These are phyloP conservation scores for Fusarium hostae DNA, from an alignment of 2,329 filamentous ascomycete genomes.

Conservation along the genomic window DNA sequence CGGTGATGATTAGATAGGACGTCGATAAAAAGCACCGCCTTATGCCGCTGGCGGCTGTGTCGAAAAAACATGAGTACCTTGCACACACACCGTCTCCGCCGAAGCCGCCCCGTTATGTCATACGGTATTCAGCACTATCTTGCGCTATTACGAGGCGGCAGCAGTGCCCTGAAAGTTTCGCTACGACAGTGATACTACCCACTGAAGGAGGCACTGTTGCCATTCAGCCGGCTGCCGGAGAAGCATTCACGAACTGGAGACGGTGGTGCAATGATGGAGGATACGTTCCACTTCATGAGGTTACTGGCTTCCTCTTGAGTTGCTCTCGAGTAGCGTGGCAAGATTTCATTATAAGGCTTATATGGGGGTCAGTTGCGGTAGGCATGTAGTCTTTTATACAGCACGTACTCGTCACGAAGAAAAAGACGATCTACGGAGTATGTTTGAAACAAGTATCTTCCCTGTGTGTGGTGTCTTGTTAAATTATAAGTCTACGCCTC, in stretches of 20 bases:
- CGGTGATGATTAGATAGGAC: conserved; percentile 36
- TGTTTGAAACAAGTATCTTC: conserved; percentile 28
- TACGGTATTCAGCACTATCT: conserved; percentile 6
- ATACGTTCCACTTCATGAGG: background rate
- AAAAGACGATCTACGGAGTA: conserved; percentile 5
- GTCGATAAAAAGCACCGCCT: conserved; percentile 28
- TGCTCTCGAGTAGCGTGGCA: background rate
- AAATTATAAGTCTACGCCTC: conserved; percentile 3
- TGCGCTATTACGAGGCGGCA: conserved; percentile 27
- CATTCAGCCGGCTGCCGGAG: background rate
- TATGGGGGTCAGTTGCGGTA: too few relatives aligned
- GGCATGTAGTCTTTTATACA: background rate
- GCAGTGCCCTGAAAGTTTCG: conserved; percentile 19
- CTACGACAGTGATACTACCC: conserved; percentile 9
- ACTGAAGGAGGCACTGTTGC: background rate
- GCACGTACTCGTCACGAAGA: background rate
- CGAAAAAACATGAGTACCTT: conserved; percentile 3
- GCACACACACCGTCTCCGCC: conserved; percentile 36
- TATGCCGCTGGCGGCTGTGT: conserved; percentile 42
- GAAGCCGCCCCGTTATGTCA: conserved; percentile 42
- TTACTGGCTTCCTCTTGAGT: background rate
- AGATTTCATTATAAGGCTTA: too few relatives aligned
- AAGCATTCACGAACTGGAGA: conserved; percentile 19
- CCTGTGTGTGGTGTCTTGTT: conserved; percentile 8
- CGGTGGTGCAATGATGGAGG: background rate